Conservation (phyloP, 768 basidiomycete genomes). For the Calocera cornea region DNA sequence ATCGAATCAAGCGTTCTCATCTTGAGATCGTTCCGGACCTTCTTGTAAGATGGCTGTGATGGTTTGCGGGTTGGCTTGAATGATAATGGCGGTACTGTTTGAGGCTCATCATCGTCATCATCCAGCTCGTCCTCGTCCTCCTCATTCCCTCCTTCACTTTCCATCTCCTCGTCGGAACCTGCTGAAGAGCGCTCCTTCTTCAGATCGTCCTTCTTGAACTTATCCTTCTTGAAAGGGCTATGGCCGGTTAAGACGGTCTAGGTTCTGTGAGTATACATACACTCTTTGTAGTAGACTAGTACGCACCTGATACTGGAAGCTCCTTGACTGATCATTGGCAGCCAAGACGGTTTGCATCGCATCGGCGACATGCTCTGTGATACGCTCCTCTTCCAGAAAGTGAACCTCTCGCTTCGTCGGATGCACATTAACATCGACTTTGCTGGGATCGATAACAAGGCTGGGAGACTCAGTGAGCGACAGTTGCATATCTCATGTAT, state of each 20-base stretch:
- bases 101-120: not conserved
- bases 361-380: constrained; percentile 64
- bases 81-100: constrained; percentile 19
- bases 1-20: constrained; percentile 92
- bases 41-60: constrained; percentile 28
- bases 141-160: constrained; percentile 9
- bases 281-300: not conserved
- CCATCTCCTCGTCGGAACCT: constrained; percentile 12
- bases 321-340: constrained; percentile 30
- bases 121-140: constrained; percentile 22
- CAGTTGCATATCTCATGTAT: constrained; percentile 4
- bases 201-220: not conserved
- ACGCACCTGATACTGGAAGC: constrained; percentile 30
- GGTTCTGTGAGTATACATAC: not conserved
- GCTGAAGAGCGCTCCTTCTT: constrained; percentile 3
- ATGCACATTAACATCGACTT: constrained; percentile 94
- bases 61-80: constrained; percentile 53
- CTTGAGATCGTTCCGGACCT: constrained; percentile 76
- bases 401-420: constrained; percentile 96
- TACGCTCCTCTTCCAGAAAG: constrained; percentile 80
- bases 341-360: constrained; percentile 50
- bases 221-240: not conserved
- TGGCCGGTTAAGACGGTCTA: constrained; percentile 24
- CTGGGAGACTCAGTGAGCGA: constrained; percentile 27
- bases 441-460: constrained; percentile 66